phyloP scores from a whole-genome alignment of 768 basidiomycete species.

The Dictyophora rubrovolvata region DNA sequence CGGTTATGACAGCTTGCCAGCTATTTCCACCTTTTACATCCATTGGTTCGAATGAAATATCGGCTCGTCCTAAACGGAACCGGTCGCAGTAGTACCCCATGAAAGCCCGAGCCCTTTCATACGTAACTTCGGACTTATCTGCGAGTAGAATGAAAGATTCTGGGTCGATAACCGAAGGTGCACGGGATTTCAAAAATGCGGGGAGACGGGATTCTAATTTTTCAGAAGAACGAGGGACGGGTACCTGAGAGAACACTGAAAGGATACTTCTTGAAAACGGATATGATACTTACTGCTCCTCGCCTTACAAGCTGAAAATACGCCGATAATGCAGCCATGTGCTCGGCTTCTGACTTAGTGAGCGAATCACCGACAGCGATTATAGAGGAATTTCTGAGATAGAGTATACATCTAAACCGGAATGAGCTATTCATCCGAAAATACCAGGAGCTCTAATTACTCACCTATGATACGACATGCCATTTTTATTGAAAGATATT shows the following conservation, averaged over 20 bases:
- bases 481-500: background rate
- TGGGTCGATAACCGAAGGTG: background rate
- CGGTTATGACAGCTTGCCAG: conserved; percentile 72
- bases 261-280: conserved; percentile 2
- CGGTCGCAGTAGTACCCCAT: conserved; percentile 92
- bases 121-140: conserved; percentile 52
- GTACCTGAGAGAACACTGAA: background rate
- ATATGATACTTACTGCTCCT: conserved; percentile 46
- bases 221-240: background rate
- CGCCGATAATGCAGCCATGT: conserved; percentile 67
- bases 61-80: conserved; percentile 65
- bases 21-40: conserved; percentile 16
- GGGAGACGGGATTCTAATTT: background rate
- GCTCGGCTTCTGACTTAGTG: conserved; percentile 54
- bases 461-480: background rate
- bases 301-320: conserved; percentile 55
- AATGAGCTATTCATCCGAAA: background rate
- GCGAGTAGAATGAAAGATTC: conserved; percentile 15
- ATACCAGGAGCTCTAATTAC: background rate
- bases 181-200: background rate
- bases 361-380: conserved; percentile 56
- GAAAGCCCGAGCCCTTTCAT: conserved; percentile 73
- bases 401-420: conserved; percentile 20
- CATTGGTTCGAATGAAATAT: conserved; percentile 43
- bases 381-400: conserved; percentile 13